Conservation (phyloP, 768 basidiomycete genomes). For the Tubosaeta sp. region DNA sequence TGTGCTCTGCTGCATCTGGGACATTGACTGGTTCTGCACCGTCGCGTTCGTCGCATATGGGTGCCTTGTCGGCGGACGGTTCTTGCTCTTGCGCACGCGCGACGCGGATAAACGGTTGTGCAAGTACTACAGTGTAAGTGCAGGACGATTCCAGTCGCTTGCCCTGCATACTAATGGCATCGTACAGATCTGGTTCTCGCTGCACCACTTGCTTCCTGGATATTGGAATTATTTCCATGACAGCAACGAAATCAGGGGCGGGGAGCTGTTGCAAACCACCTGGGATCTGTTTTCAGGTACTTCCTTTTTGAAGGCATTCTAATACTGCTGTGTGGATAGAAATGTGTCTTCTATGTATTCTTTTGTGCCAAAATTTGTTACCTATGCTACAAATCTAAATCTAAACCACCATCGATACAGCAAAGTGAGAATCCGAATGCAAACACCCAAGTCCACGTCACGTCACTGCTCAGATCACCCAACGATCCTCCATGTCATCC, state of each 20-base stretch:
- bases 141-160: not conserved
- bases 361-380: not conserved
- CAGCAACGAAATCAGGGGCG: slow-evolving; percentile 4
- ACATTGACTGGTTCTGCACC: slow-evolving; percentile 25
- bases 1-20: slow-evolving; percentile 33
- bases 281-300: slow-evolving; percentile 19
- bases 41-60: slow-evolving; percentile 30
- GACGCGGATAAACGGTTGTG: slow-evolving; percentile 33
- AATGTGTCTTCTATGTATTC: too few species aligned
- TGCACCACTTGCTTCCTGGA: slow-evolving; percentile 32
- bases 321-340: slow-evolving; percentile 2
- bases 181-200: slow-evolving; percentile 31
- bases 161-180: not conserved
- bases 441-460: not conserved
- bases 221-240: slow-evolving; percentile 34
- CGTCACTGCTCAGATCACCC: slow-evolving; percentile 5
- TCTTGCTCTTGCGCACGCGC: slow-evolving; percentile 27
- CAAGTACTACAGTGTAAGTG: slow-evolving; percentile 36
- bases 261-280: slow-evolving; percentile 18
- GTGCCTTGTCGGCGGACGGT: slow-evolving; percentile 32
- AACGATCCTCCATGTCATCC: slow-evolving; percentile 16
- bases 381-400: slow-evolving; percentile 11
- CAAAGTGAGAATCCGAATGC: not conserved
- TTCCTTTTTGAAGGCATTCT: slow-evolving; percentile 1
- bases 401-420: slow-evolving; percentile 4